Evolutionary conservation across 1,284 basidiomycete species (phyloP), one percentile per base, ranked within the genome.

Genomic region (Testicularia cyperi): DNA sequence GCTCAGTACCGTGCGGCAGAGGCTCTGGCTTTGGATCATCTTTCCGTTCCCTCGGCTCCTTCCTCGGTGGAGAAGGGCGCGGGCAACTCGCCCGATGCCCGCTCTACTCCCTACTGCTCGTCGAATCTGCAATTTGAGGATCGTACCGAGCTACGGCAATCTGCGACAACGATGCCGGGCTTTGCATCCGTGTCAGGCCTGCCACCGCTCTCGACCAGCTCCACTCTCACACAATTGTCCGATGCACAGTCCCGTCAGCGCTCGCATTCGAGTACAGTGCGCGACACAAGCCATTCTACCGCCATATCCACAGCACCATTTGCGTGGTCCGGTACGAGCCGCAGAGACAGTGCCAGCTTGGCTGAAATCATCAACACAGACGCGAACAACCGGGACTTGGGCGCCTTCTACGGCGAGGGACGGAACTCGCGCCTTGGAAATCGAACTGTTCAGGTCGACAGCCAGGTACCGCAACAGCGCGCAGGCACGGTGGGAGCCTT

Each of bases 71-170:
- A 53, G 25, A 52, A 46, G 43, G 39, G 29, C 29, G 36, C 13
- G 27, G 41, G 51, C 3, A 15, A 14, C 14, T 35, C 39, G 10
- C 28, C 40, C 2, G 23, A 16, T 10, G 15, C 22, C 2, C 25
- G 48, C 18, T 47, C 37, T 19, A 48, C 57, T 5, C 51, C 62
- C 2, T 65, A 65, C 41, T 65, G 62, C 38, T 65, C 62, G 4
- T 55, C 56, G 20, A 61, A 65, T 29, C 55, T 65, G 22, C 56
- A 56, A 13, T 3, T 56, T 14, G 62, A 65, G 12, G 62, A 65
- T 31, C 52, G 60, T 14, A 39, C 47, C 41, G 60, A 57, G 30
- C 42, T 56, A 3, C 47, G 60, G n/a, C n/a, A n/a, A n/a, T n/a
- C n/a, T n/a, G n/a, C n/a, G n/a, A n/a, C n/a, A n/a, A n/a, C n/a